phyloP scores from a whole-genome alignment of 2,329 filamentous ascomycete genomes.

The Aspergillus pseudotamarii region DNA sequence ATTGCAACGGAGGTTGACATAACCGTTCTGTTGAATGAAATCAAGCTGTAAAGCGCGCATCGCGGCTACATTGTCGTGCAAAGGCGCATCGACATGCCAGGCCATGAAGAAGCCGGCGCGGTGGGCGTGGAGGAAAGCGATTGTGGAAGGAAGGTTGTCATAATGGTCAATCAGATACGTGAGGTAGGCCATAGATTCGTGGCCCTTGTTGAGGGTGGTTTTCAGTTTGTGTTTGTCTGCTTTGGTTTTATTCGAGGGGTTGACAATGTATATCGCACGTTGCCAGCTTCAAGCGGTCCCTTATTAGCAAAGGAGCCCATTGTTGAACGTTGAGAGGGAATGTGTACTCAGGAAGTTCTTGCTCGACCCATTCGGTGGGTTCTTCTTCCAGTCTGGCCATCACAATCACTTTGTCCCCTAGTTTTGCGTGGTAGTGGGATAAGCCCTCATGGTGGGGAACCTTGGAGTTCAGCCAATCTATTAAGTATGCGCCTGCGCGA shows the following conservation, averaged over 20 bases:
- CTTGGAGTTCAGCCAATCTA: constrained; percentile 31
- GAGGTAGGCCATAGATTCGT: constrained; percentile 51
- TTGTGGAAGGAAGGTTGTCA: constrained; percentile 53
- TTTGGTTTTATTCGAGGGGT: constrained; percentile 32
- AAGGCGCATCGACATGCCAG: constrained; percentile 62
- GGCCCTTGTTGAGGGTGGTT: constrained; percentile 47
- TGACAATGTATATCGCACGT: constrained; percentile 49
- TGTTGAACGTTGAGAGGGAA: neutral
- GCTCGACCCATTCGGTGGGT: constrained; percentile 48
- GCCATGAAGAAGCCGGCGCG: constrained; percentile 49
- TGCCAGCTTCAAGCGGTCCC: constrained; percentile 42
- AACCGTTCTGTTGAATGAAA: constrained; percentile 58
- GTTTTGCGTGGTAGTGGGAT: constrained; percentile 8
- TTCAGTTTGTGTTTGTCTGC: constrained; percentile 28
- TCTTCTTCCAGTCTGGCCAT: constrained; percentile 50
- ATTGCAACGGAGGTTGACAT: constrained; percentile 64
- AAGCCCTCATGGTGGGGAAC: constrained; percentile 7
- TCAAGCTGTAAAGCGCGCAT: constrained; percentile 54
- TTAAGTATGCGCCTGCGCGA: constrained; percentile 38
- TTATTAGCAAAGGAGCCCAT: neutral
- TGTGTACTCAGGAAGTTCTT: constrained; percentile 49
- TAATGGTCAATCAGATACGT: constrained; percentile 53
- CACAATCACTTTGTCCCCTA: constrained; percentile 45
- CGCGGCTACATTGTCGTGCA: constrained; percentile 57
- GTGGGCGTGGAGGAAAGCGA: constrained; percentile 61